Percentiles rank a stretch among this genome's conserved stretches.
Conservation (phyloP, 2,329 filamentous ascomycete species). For the Gnomoniopsis sp. region DNA sequence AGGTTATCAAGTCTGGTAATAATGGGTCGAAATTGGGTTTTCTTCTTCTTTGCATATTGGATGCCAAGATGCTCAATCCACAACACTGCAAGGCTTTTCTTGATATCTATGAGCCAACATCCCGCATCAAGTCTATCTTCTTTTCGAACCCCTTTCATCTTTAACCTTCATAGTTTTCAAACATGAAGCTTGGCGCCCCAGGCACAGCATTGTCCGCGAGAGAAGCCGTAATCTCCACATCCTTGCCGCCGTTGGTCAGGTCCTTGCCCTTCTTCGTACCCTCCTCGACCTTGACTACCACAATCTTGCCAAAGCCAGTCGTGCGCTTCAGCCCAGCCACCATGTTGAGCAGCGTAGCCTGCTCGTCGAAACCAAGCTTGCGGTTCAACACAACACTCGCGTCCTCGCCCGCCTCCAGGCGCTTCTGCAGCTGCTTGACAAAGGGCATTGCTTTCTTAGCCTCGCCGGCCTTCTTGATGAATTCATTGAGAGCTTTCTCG, state of each 20-base stretch:
- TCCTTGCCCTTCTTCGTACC: constrained; percentile 62
- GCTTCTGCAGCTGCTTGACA: constrained; percentile 81
- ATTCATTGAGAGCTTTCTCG: constrained; percentile 76
- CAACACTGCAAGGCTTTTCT: no score
- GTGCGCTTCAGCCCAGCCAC: constrained; percentile 74
- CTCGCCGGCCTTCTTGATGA: constrained; percentile 78
- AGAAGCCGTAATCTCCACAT: constrained; percentile 55
- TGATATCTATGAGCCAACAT: no score
- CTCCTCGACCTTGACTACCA: constrained; percentile 70
- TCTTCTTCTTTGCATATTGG: no score
- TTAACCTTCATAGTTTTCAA: constrained; percentile 68
- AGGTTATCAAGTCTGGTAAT: no score
- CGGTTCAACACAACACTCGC: constrained; percentile 71
- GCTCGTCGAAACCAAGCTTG: constrained; percentile 84
- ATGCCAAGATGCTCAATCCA: no score
- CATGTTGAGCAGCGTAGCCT: constrained; percentile 72
- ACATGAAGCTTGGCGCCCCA: constrained; percentile 76
- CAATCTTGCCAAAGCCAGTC: constrained; percentile 57
- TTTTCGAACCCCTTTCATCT: not conserved
- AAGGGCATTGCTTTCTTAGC: constrained; percentile 99
- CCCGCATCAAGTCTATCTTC: not conserved
- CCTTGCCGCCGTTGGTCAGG: constrained; percentile 45
- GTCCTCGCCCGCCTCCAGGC: constrained; percentile 68
- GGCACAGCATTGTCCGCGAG: constrained; percentile 74
- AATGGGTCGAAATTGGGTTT: no score